Evolutionary conservation across 306 rosid species (phyloP).

Genomic region (Lagenaria siceraria): DNA sequence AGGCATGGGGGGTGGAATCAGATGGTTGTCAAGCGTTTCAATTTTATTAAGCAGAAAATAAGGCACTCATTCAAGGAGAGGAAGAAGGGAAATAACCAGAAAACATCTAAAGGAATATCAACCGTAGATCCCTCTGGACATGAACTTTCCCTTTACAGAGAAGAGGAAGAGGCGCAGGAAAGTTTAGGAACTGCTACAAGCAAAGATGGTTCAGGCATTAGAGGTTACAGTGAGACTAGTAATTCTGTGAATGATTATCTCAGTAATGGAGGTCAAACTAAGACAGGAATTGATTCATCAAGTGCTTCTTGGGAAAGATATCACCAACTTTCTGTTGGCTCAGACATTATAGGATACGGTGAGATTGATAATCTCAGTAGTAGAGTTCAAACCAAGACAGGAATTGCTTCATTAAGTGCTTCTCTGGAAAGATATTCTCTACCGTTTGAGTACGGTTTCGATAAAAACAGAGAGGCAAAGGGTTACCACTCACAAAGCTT

Average conservation of each 20-base stretch:
- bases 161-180: constrained; percentile 31
- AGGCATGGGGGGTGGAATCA: constrained; percentile 75
- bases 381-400: constrained; percentile 22
- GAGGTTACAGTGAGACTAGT: constrained; percentile 18
- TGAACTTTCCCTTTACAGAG: constrained; percentile 9
- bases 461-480: constrained; percentile 31
- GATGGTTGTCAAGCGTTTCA: constrained; percentile 58
- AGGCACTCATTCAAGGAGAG: constrained; percentile 49
- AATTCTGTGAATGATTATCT: neutral
- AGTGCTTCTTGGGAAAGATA: constrained; percentile 56
- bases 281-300: constrained; percentile 44
- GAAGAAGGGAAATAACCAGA: constrained; percentile 28
- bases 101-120: constrained; percentile 13
- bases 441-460: constrained; percentile 41
- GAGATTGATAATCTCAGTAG: neutral
- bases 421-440: constrained; percentile 56
- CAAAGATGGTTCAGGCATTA: constrained; percentile 19
- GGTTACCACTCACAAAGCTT: constrained; percentile 37
- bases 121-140: constrained; percentile 15
- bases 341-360: constrained; percentile 11
- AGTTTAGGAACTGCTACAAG: constrained; percentile 13
- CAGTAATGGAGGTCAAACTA: constrained; percentile 15
- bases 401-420: constrained; percentile 52
- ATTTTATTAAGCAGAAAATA: constrained; percentile 60
- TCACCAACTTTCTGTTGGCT: constrained; percentile 37